These are phyloP conservation scores for Telopea speciosissima DNA, from an alignment of 177 flowering plant genomes.

Conservation along the genomic window DNA sequence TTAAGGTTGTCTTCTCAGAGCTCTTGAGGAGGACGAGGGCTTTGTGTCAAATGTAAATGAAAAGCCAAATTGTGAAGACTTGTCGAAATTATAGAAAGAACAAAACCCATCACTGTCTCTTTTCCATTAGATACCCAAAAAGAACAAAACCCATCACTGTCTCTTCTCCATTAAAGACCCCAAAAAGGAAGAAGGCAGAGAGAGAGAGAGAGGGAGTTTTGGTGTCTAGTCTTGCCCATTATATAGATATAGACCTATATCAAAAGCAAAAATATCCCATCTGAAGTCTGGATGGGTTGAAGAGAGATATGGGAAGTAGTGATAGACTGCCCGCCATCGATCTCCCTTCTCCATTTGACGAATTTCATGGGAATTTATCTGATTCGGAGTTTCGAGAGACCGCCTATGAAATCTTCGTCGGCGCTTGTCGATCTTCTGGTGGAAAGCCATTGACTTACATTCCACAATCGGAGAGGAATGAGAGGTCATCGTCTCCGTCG, in stretches of 20 bases:
- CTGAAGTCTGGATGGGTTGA: constrained; percentile 52
- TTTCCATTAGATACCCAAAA: too few relatives aligned
- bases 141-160: constrained; percentile 2
- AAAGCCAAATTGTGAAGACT: too few relatives aligned
- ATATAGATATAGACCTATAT: neutral
- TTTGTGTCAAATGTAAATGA: too few relatives aligned
- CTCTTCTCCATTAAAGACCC: constrained; percentile 3
- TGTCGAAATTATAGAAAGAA: too few relatives aligned
- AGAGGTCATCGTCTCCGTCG: constrained; percentile 14
- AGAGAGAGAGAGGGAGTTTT: neutral
- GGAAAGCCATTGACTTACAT: constrained; percentile 56
- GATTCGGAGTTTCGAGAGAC: constrained; percentile 67
- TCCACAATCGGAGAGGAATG: constrained; percentile 21
- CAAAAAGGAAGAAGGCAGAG: neutral
- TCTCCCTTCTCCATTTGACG: constrained; percentile 64
- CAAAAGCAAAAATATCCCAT: constrained; percentile 44
- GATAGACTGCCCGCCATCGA: constrained; percentile 17
- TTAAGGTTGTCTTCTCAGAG: too few relatives aligned
- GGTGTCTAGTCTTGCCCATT: neutral
- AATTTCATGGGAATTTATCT: constrained; percentile 44
- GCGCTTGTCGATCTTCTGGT: constrained; percentile 59
- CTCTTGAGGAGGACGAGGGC: too few relatives aligned
- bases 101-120: too few relatives aligned
- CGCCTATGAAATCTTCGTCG: constrained; percentile 82
- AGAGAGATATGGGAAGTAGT: constrained; percentile 33